Evolutionary conservation across 306 rosid species (phyloP).

Genomic region (Alnus rubra): DNA sequence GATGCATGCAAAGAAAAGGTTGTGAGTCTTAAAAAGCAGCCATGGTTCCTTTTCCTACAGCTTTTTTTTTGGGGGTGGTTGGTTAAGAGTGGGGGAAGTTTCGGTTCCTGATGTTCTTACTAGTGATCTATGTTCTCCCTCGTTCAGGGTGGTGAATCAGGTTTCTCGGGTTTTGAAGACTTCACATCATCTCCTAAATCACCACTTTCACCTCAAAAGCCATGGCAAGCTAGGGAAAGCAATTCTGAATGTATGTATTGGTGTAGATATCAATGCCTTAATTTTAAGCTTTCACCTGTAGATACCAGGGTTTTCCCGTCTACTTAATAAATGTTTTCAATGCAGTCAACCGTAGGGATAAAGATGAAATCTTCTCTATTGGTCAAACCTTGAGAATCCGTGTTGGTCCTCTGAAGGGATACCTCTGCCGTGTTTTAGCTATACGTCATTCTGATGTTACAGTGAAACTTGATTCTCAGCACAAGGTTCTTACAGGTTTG

Average conservation of each 20-base stretch:
- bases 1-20: constrained; percentile 68
- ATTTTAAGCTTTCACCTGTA: constrained; percentile 22
- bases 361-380: constrained; percentile 64
- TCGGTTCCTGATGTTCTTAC: constrained; percentile 14
- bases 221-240: constrained; percentile 67
- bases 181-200: constrained; percentile 79
- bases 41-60: background rate
- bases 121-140: constrained; percentile 26
- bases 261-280: constrained; percentile 17
- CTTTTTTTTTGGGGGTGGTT: background rate
- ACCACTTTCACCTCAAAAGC: constrained; percentile 80
- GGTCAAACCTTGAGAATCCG: constrained; percentile 97
- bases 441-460: constrained; percentile 84
- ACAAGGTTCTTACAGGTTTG: constrained; percentile 94
- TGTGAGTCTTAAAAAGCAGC: constrained; percentile 24
- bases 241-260: constrained; percentile 57
- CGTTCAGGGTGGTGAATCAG: constrained; percentile 69
- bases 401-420: constrained; percentile 96
- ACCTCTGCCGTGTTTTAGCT: constrained; percentile 89
- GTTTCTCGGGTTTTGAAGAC: constrained; percentile 58
- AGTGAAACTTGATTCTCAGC: constrained; percentile 97
- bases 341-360: constrained; percentile 75
- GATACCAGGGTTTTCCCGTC: constrained; percentile 20
- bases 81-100: too few relatives aligned
- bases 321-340: constrained; percentile 22